These are phyloP conservation scores for Puccinia polysora DNA, from an alignment of 1,284 basidiomycete species.

Conservation along the genomic window DNA sequence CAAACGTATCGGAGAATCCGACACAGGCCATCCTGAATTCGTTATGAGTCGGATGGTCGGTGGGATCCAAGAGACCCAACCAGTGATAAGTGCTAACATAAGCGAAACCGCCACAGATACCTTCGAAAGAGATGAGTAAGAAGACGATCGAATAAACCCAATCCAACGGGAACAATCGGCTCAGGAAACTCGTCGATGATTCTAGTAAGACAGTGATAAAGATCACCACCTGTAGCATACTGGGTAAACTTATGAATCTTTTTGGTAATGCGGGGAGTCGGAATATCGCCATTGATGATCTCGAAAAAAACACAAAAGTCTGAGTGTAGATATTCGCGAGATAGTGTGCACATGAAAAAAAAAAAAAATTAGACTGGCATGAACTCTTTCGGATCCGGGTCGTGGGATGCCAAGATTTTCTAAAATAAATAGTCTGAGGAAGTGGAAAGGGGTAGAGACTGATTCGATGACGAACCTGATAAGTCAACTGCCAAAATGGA, in stretches of 20 bases:
- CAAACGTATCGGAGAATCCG: conserved; percentile 39
- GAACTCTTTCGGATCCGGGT: too few species aligned
- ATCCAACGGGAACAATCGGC: conserved; percentile 61
- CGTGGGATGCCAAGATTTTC: too few species aligned
- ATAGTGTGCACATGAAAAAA: not conserved
- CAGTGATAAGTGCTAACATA: conserved; percentile 55
- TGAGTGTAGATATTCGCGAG: conserved; percentile 59
- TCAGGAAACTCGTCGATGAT: conserved; percentile 64
- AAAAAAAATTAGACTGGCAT: not conserved
- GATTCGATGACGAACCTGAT: too few species aligned
- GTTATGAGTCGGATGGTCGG: not conserved
- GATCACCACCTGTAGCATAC: conserved; percentile 65
- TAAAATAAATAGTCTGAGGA: too few species aligned
- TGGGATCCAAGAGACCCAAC: conserved; percentile 3
- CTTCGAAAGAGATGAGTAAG: conserved; percentile 71
- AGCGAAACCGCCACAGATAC: conserved; percentile 83
- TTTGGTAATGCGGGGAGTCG: conserved; percentile 76
- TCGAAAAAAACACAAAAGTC: conserved; percentile 89
- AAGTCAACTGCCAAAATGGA: conserved; percentile 60
- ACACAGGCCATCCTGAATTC: conserved; percentile 42
- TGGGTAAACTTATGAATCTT: conserved; percentile 67
- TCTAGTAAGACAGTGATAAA: conserved; percentile 63
- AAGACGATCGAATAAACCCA: conserved; percentile 59
- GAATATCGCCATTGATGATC: conserved; percentile 77
- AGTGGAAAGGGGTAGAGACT: too few species aligned